Base-by-base conservation (phyloP, 2,329 filamentous ascomycete species). In the Trichoderma polysporum region DNA sequence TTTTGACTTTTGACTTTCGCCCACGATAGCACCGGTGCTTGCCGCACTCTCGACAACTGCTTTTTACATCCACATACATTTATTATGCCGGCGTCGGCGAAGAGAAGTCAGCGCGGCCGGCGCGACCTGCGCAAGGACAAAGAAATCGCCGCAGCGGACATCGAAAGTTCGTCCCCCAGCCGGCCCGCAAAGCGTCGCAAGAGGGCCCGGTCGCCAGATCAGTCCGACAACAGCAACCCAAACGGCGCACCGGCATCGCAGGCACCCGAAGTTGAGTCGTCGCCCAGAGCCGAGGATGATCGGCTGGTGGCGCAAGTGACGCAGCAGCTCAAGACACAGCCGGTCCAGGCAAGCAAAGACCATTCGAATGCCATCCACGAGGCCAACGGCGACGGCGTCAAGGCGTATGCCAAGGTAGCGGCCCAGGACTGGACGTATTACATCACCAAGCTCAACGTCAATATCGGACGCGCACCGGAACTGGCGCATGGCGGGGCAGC, bases 371-470 rank as follows among this genome's bases (percentile, higher is more conserved):
- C 83, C 52, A 86, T 88, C 64, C 88, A 90, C 75, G 86, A 88
- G 73, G 81, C 83, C 64, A 85, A 87, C 69, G 83, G 83, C 47
- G 85, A 88, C 47, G 87, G 86, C 22, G 88, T 91, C 69, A 84
- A 88, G 73, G 92, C 92, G 39, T 95, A 92, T 76, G 92, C 91
- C 66, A 94, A 94, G 80, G 90, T 95, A 68, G 88, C 91, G 22
- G 92, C 91, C 17, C 87, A 88, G 70, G 90, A 92, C 75, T 95
- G 92, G 92, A 93, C 91, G 10, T 95, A 90, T 78, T 94, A 93
- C 75, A 88, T 94, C 68, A 91, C 90, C 69, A 88, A 89, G 69
- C 84, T 92, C n/a, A 84, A 85, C 62, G 86, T 93, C 74, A 89
- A 91, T 71, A 93, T 95, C 70, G 92, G 92, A 50, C 88, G 92